Evolutionary conservation across 1,284 basidiomycete species (phyloP), one percentile per base, ranked within the genome.

Genomic region (Puccinia novopanici): DNA sequence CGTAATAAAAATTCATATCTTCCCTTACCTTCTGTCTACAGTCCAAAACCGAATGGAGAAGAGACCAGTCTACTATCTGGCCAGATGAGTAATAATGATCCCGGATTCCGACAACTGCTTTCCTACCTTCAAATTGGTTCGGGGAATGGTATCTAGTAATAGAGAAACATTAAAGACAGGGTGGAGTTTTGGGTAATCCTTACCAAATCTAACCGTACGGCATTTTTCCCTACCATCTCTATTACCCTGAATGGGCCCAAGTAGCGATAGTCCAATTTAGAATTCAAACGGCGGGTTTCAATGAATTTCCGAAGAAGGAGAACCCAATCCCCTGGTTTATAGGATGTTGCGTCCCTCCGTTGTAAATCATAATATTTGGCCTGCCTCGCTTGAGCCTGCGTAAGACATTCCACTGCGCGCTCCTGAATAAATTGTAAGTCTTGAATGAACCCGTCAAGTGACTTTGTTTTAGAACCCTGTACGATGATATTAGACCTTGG

Each of bases 81-180:
- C 12, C 34, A 19, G 24, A 17, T 13, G 10, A 8, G n/a, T 65
- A 65, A 65, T 65, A 65, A 10, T 15, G 15, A 5, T 40, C 37
- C n/a, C 30, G 24, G 3, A 65, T n/a, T 17, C 34, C 61, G 6
- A 3, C 34, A 6, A 40, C 3, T 3, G 40, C 30, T 19, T n/a
- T n/a, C 6, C 61, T 5, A 37, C 30, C 40, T n/a, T 6, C 9
- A 9, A 65, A 2, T 30, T 17, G 17, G n/a, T 65, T 65, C 8
- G 61, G 61, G 19, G 30, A 17, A 8, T 27, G 10, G 19, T 67
- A 67, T 15, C 30, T 42, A 2, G 30, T 15, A 24, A 72, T 19
- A 72, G 27, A 10, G 45, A 22, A 17, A 72, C 70, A 54, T 72
- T 72, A 50, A 54, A 72, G 9, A 72, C 48, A 4, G 48, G 70